Evolutionary conservation across 768 basidiomycete genomes (phyloP), one percentile per base, ranked within the genome.

Genomic region (Tricholoma matsutake): DNA sequence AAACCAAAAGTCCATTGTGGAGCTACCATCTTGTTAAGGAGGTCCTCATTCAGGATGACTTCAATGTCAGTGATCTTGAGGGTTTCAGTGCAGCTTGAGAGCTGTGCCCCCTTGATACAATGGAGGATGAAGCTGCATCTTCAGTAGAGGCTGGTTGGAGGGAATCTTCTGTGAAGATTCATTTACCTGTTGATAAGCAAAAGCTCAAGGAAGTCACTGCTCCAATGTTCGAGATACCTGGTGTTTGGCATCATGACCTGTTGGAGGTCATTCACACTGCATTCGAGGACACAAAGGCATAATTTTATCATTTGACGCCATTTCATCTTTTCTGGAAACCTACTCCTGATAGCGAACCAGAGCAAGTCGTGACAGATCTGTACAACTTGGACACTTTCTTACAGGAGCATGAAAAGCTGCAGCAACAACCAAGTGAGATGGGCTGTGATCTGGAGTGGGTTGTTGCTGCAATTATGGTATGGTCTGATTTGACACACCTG

Each of bases 401-500:
- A 39, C 25, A 37, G 22, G 54, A 56, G 54, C 54, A 56, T 39
- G 35, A 56, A 41, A 56, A 25, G 22, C 35, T 56, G 22, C 54
- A 56, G 54, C 31, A 41, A 39, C 35, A 56, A 41, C 54, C 54
- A 39, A 22, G 20, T 22, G 54, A 41, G 9, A 2, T 25, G 20
- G 54, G 32, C 20, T 56, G 54, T 29, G 28, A 37, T 39, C 35
- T 56, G 31, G 54, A 39, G 39, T 13, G 22, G 22, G 35, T 41
- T 25, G 35, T 39, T 37, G 54, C 54, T 37, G 54, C 35, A 6
- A 56, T 56, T 56, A 56, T 56, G 54, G 22, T 56, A 41, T 56
- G 54, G 54, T 56, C 72, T 2, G 73, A 75, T 54, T 62, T 67
- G 2, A 75, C 71, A 0, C 71, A 72, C 45, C 67, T 74, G 9